Evolutionary conservation across 2,329 filamentous ascomycete species (phyloP).

Genomic region (Fusarium nodosum): DNA sequence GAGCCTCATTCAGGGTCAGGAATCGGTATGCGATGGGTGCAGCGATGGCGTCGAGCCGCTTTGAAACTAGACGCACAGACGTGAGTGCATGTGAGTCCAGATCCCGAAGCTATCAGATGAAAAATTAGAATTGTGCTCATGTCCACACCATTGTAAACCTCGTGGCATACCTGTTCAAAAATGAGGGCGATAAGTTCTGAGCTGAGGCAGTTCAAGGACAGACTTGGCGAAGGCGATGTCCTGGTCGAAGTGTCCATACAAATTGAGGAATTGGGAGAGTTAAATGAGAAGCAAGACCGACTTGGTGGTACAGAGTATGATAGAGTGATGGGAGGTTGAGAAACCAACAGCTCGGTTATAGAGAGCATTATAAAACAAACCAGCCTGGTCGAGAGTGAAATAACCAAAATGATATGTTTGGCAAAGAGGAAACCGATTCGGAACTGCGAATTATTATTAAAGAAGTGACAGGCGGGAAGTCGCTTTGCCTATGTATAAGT

Average conservation of each 20-base stretch:
- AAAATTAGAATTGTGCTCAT: constrained; percentile 26
- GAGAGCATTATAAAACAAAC: constrained; percentile 39
- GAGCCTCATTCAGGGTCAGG: constrained; percentile 55
- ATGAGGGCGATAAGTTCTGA: constrained; percentile 60
- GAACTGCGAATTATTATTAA: constrained; percentile 13
- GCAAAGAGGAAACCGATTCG: constrained; percentile 11
- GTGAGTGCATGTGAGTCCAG: constrained; percentile 54
- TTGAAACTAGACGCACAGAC: constrained; percentile 56
- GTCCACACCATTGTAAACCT: background rate
- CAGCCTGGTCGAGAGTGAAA: constrained; percentile 6
- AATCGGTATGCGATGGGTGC: constrained; percentile 60
- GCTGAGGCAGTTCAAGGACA: constrained; percentile 54
- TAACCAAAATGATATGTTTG: constrained; percentile 14
- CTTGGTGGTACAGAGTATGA: constrained; percentile 36
- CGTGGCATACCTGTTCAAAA: constrained; percentile 56
- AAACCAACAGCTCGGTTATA: constrained; percentile 43
- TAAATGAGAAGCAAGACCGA: constrained; percentile 25
- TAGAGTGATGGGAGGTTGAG: constrained; percentile 38
- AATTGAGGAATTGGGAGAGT: constrained; percentile 22
- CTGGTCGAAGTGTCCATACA: constrained; percentile 44
- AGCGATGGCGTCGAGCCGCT: constrained; percentile 57
- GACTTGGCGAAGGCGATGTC: constrained; percentile 12
- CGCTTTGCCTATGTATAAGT: constrained; percentile 41
- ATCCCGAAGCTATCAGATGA: constrained; percentile 55
- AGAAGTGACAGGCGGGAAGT: constrained; percentile 17